phyloP scores from a whole-genome alignment of 1,284 basidiomycete genomes.

The Naganishia albida region DNA sequence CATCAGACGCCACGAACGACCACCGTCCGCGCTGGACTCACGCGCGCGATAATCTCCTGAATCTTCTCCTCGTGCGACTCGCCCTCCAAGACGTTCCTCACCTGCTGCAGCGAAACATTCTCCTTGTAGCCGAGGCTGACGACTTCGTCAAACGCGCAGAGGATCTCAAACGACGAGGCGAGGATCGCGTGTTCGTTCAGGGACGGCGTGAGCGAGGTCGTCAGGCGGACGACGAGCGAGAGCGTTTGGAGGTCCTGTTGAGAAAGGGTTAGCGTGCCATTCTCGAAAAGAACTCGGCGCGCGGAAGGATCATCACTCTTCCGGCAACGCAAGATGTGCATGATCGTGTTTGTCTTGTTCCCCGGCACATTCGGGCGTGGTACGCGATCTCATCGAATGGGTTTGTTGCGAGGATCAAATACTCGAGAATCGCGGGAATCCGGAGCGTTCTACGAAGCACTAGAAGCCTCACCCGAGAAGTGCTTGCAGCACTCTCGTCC shows the following conservation, averaged over 20 bases:
- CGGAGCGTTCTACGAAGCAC: no score
- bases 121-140: constrained; percentile 93
- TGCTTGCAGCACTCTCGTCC: no score
- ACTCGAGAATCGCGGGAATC: no score
- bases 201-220: constrained; percentile 82
- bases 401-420: no score
- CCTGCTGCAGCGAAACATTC: constrained; percentile 86
- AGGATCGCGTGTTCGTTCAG: constrained; percentile 83
- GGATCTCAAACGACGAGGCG: constrained; percentile 88
- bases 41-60: constrained; percentile 95
- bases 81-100: constrained; percentile 92
- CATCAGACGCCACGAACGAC: neutral
- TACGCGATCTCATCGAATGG: no score
- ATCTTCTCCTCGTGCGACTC: constrained; percentile 99
- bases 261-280: no score
- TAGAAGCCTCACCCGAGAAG: no score
- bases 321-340: no score
- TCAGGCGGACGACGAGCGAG: constrained; percentile 88
- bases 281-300: neutral
- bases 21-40: constrained; percentile 52
- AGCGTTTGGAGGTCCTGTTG: constrained; percentile 91
- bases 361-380: no score
- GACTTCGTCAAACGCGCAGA: constrained; percentile 96
- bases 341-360: neutral
- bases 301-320: no score